Evolutionary conservation across 768 basidiomycete genomes (phyloP), one percentile per base, ranked within the genome.

Genomic region (Mycena rebaudengoi): DNA sequence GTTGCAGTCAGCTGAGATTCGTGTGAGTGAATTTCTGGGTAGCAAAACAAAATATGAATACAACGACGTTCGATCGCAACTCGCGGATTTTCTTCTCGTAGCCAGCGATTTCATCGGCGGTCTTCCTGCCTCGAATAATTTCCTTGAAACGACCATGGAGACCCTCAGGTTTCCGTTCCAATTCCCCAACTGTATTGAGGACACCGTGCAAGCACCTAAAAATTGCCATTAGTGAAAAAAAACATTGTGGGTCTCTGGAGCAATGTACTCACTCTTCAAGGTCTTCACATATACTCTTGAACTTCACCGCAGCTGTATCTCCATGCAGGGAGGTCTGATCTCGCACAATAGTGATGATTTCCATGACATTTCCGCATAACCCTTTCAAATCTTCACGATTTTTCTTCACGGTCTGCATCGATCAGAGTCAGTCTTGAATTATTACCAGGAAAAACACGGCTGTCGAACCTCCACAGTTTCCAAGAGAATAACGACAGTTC

Each of bases 381-480:
- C 54, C 63, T 28, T 41, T 37, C 30, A 64, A 7, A 14, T 28
- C 32, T 0, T 53, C 57, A 1, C 50, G 56, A 41, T 64, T 64
- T 44, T 64, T 58, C 14, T 59, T 44, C 32, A 57, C 46, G 40
- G 46, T 39, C 62, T 63, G 40, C 4, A 8, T 5, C 3, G n/a
- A 6, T n/a, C n/a, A 16, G 25, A 37, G 25, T 37, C n/a, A 48
- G 20, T 20, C 12, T 3, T 5, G 4, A 26, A 11, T 30, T 11
- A 50, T 25, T 12, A 20, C 12, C 20, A 1, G 7, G 44, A 21
- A 37, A n/a, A n/a, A n/a, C n/a, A n/a, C n/a, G n/a, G n/a, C n/a
- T n/a, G n/a, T n/a, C 37, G n/a, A 14, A 53, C 60, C 60, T 61
- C 40, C 13, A 53, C 30, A 18, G 60, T 33, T 41, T 61, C 50